Evolutionary conservation across 1,139 yeast species (phyloP).

Genomic region (Starmera stellimalicola): DNA sequence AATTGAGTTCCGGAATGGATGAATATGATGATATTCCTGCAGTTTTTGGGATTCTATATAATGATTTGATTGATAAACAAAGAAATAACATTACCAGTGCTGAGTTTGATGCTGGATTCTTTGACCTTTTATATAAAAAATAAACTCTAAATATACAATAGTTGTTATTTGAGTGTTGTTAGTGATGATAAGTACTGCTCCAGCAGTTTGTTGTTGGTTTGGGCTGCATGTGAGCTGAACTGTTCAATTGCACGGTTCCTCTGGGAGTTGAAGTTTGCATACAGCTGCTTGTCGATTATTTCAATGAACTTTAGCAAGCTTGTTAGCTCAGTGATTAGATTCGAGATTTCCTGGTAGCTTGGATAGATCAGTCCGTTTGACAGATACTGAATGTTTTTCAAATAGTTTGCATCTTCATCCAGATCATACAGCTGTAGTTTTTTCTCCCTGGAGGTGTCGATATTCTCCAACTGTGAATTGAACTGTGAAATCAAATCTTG

Average conservation of each 20-base stretch:
- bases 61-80: constrained; percentile 20
- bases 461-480: neutral
- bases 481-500: neutral
- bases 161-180: constrained; percentile 3
- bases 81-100: constrained; percentile 10
- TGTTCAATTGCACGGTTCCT: neutral
- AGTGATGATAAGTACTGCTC: constrained; percentile 3
- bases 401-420: constrained; percentile 7
- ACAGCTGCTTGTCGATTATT: neutral
- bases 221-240: constrained; percentile 1
- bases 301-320: constrained; percentile 1
- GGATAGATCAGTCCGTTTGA: constrained; percentile 9
- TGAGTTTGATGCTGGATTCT: constrained; percentile 18
- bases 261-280: neutral
- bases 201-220: constrained; percentile 5
- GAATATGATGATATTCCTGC: constrained; percentile 25
- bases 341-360: constrained; percentile 8
- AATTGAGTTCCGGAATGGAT: constrained; percentile 25
- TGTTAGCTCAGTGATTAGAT: neutral
- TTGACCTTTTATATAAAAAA: constrained; percentile 3
- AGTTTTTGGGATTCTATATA: constrained; percentile 24
- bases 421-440: constrained; percentile 4
- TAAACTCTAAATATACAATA: no score
- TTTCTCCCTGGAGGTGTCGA: neutral
- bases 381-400: constrained; percentile 7